Base-by-base conservation (phyloP, 768 basidiomycete species). In the Amanita fuliginea region DNA sequence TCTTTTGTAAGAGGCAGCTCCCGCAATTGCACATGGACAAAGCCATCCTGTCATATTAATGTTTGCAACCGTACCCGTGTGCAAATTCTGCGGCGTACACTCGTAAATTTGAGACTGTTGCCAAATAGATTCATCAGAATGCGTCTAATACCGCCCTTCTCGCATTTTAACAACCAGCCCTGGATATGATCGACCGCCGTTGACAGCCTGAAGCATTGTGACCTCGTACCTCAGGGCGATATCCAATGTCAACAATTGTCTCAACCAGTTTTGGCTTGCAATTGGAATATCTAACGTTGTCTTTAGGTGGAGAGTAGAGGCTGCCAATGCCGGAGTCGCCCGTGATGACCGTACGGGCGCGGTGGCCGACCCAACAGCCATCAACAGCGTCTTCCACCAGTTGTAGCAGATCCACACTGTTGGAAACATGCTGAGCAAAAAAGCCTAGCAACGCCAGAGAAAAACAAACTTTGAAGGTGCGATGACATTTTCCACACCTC, bases 51-150 rank as follows among this genome's bases (percentile, higher is more conserved):
- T 48, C 39, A 46, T 16, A 33, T 51, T 22, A 19, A 24, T 35
- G 46, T 43, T 22, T 14, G 48, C 42, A 40, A 51, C 30, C 37
- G 37, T 14, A 36, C 47, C 26, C 14, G 45, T 32, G 30, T 21
- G 7, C 18, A 18, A 52, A 21, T 39, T 30, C 24, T 39, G 34
- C 41, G 10, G 64, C 80, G 26, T 58, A 88, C 89, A 39, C 77
- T 72, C 26, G 92, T 95, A 63, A 96, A 96, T 64, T 97, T 95
- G 47, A 94, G 67, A 57, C 89, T 90, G 63, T 95, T 96, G 13
- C 92, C 90, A 56, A 96, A 90, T 33, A 97, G 65, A 61, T 97
- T 97, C 90, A 96, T 95, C 53, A 96, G 63, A 10, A 96, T 81
- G 22, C 94, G 77, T 26, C 94, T 79, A 53, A 96, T 83, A 11